phyloP scores from a whole-genome alignment of 148 eudicot species.

The Vaccinium corymbosum region DNA sequence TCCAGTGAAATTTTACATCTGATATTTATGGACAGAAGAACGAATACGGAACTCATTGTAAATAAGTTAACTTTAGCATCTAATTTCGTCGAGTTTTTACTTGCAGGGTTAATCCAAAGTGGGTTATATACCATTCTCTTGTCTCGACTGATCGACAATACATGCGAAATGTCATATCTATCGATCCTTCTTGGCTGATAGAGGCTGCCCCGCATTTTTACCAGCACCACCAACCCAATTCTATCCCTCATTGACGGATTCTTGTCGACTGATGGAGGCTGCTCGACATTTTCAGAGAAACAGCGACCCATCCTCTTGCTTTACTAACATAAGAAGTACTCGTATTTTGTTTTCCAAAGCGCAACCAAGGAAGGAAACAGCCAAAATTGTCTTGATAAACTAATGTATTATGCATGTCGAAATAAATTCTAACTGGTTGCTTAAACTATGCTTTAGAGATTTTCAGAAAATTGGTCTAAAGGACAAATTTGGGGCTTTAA shows the following conservation, averaged over 20 bases:
- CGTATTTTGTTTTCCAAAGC: neutral
- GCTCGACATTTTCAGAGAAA: neutral
- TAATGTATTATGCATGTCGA: neutral
- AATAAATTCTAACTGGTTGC: neutral
- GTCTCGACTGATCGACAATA: constrained; percentile 89
- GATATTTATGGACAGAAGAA: neutral
- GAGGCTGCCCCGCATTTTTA: constrained; percentile 90
- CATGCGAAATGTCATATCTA: constrained; percentile 89
- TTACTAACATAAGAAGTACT: neutral
- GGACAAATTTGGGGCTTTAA: too few relatives aligned
- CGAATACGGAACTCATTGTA: neutral
- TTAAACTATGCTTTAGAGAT: neutral
- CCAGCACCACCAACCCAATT: constrained; percentile 38
- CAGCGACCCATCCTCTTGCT: neutral
- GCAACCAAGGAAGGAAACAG: neutral
- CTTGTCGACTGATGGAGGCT: neutral
- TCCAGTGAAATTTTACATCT: neutral
- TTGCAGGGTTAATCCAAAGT: constrained; percentile 96
- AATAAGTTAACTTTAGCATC: neutral
- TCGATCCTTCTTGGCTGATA: constrained; percentile 81
- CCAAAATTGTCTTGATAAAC: neutral
- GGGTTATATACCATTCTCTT: constrained; percentile 78
- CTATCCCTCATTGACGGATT: constrained; percentile 19
- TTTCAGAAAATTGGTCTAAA: too few relatives aligned
- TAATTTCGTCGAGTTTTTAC: neutral